Evolutionary conservation across 176 grass and related monocot genomes (phyloP), one percentile per base, ranked within the genome.

Genomic region (Eleusine indica): DNA sequence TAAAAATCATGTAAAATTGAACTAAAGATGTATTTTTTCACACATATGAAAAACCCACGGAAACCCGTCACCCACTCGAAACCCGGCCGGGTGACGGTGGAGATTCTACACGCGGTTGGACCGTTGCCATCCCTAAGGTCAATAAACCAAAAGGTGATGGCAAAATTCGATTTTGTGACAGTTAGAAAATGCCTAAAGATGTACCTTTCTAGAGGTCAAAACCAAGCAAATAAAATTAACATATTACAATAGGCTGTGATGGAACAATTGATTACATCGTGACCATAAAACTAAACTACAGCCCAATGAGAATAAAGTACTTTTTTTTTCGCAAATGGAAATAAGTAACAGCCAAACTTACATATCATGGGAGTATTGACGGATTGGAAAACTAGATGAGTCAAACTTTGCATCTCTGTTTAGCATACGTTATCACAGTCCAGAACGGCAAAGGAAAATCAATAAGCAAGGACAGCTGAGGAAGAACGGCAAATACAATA

Each of bases 81-180:
- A 25, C 25, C 25, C 25, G 25, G 25, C 25, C 25, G 25, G 25
- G 25, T 25, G 25, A 25, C 25, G 25, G 25, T 25, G 25, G 25
- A 25, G 25, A 25, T 25, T n/a, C n/a, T n/a, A n/a, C n/a, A n/a
- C n/a, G n/a, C n/a, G n/a, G n/a, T n/a, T n/a, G n/a, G n/a, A n/a
- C n/a, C 25, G 25, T 25, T 25, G 25, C 25, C 25, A 25, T 25
- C 25, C 52, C 32, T 0, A 21, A 53, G 58, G 66, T 56, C 68
- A 74, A 61, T 74, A 41, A 73, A 76, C 44, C 16, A 80, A 68
- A 74, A 74, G 56, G 80, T 4, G 30, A 22, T 9, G 8, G 18
- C 38, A 37, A 57, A 38, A 47, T 67, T 68, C 29, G 17, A 67
- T 68, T 81, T 80, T 47, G 77, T 49, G 84, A 41, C 44, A 43